Conservation (phyloP, 257 asterid genomes). For the Avicennia marina region DNA sequence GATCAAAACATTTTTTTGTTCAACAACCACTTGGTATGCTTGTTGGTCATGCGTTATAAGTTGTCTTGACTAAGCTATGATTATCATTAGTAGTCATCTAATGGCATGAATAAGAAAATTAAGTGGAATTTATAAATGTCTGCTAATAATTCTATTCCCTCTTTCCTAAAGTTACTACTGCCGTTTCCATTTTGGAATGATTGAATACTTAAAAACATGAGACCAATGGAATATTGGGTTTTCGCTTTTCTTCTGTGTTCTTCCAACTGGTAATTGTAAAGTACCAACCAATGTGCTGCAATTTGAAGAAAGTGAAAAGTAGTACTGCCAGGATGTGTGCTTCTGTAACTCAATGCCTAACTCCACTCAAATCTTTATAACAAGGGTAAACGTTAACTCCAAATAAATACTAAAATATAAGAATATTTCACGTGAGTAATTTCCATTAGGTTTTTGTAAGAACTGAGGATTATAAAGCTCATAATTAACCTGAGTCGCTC, state of each 20-base stretch:
- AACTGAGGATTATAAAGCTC: constrained; percentile 6
- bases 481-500: not conserved
- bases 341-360: constrained; percentile 1
- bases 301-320: not conserved
- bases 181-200: too few relatives aligned
- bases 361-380: constrained; percentile 10
- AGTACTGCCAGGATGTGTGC: not conserved
- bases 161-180: too few relatives aligned
- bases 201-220: too few relatives aligned
- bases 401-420: not conserved
- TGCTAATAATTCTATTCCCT: too few relatives aligned
- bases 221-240: not conserved
- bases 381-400: not conserved
- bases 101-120: not conserved
- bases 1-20: too few relatives aligned
- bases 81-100: not conserved
- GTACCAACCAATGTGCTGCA: not conserved
- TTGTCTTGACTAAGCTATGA: too few relatives aligned
- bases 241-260: not conserved
- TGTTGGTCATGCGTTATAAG: not conserved
- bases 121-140: not conserved
- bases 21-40: not conserved
- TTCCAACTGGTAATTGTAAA: not conserved
- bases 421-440: not conserved
- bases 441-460: not conserved